Conservation (phyloP, 805 yeast genomes). For the Brettanomyces sp. region DNA sequence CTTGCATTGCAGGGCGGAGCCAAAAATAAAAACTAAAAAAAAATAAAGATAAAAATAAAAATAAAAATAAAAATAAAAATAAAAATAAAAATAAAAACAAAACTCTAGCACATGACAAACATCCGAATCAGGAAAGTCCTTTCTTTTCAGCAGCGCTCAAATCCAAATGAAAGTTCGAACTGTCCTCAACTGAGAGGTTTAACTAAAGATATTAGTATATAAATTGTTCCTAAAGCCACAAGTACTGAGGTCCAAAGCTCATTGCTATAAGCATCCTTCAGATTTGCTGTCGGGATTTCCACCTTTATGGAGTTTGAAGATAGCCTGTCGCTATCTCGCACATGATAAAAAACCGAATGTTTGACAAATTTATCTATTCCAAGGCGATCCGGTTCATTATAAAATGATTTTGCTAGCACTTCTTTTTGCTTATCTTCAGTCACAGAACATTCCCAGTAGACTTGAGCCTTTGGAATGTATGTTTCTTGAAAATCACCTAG, state of each 20-base stretch:
- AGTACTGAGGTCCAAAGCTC: conserved; percentile 10
- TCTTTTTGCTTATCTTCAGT: conserved; percentile 5
- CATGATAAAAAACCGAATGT: conserved; percentile 8
- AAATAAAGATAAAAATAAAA: too few species aligned
- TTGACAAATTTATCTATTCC: conserved; percentile 10
- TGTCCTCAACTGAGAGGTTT: too few species aligned
- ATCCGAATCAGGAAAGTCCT: too few species aligned
- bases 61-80: too few species aligned
- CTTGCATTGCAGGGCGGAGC: too few species aligned
- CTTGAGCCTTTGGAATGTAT: conserved; percentile 12
- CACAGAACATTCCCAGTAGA: conserved; percentile 21
- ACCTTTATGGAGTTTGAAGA: conserved; percentile 4
- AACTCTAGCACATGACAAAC: too few species aligned
- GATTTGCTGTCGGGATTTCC: conserved; percentile 10
- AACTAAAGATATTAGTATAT: conserved; percentile 3
- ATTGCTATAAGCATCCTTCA: conserved; percentile 6
- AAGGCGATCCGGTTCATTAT: conserved; percentile 13
- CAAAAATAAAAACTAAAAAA: too few species aligned
- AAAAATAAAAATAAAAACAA: too few species aligned
- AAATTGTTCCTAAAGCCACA: conserved; percentile 4
- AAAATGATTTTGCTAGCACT: conserved; percentile 11
- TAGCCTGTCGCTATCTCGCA: conserved; percentile 2
- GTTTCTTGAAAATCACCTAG: conserved; percentile 4
- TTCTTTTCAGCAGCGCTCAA: too few species aligned
- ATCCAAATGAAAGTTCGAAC: too few species aligned